Conservation (phyloP, 805 yeast genomes). For the Suhomyces sp. region DNA sequence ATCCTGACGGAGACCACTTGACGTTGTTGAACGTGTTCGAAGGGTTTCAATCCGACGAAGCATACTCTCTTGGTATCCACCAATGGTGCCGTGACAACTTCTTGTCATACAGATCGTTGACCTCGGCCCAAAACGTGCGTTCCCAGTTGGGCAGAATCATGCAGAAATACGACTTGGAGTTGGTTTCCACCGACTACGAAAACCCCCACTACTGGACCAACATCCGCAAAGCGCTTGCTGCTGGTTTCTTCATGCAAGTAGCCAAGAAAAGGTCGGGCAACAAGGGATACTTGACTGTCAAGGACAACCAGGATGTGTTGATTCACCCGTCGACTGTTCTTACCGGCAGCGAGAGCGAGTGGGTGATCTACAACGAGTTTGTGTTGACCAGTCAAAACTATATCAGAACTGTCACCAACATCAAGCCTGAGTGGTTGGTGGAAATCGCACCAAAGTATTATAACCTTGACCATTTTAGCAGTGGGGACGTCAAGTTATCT, state of each 20-base stretch:
- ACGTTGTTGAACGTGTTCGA: conserved; percentile 86
- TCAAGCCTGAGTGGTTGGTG: conserved; percentile 89
- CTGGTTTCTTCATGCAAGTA: conserved; percentile 98
- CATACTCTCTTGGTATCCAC: conserved; percentile 58
- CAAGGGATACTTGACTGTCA: conserved; percentile 80
- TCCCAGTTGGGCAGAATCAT: conserved; percentile 77
- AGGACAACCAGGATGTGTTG: conserved; percentile 93
- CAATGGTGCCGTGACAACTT: conserved; percentile 93
- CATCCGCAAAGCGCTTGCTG: conserved; percentile 78
- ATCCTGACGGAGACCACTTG: conserved; percentile 92
- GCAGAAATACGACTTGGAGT: conserved; percentile 74
- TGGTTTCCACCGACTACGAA: conserved; percentile 62
- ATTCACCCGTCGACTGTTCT: conserved; percentile 92
- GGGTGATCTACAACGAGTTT: conserved; percentile 94
- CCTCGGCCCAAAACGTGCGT: conserved; percentile 84
- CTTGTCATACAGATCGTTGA: conserved; percentile 76
- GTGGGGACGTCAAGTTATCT: conserved; percentile 70
- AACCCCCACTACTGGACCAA: conserved; percentile 65
- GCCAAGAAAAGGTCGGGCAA: conserved; percentile 85
- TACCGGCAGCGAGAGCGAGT: conserved; percentile 76
- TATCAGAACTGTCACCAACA: conserved; percentile 87
- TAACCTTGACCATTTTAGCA: conserved; percentile 57
- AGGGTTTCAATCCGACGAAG: conserved; percentile 76
- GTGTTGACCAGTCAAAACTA: conserved; percentile 91
- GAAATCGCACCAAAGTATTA: conserved; percentile 76